These are phyloP conservation scores for Mesotaenium endlicherianum DNA, from an alignment of 139 green algal genomes.

Conservation along the genomic window DNA sequence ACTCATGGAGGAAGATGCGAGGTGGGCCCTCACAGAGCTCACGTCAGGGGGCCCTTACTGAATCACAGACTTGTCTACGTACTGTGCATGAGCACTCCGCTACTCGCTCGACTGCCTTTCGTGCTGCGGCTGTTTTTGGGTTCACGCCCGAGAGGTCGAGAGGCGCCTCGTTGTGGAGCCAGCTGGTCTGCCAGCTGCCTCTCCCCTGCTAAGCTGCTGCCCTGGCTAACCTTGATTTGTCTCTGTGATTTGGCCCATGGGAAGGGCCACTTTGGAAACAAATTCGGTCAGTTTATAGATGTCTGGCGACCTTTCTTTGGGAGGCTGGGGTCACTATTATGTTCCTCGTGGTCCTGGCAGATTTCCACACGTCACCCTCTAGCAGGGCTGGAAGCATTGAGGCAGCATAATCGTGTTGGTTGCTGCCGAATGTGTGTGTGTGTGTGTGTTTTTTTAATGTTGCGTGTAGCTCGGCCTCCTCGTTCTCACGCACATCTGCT, in stretches of 20 bases:
- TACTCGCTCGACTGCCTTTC: neutral
- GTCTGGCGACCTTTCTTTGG: neutral
- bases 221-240: too few relatives aligned
- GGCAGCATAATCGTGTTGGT: too few relatives aligned
- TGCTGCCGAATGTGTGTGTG: neutral
- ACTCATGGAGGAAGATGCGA: neutral
- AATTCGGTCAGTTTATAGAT: neutral
- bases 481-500: neutral
- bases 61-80: neutral
- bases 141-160: neutral
- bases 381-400: too few relatives aligned
- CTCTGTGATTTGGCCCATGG: neutral
- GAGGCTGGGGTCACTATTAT: too few relatives aligned
- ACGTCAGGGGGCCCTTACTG: neutral
- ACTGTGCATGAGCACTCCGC: neutral
- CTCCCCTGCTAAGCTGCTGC: too few relatives aligned
- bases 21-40: neutral
- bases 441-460: neutral
- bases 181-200: neutral
- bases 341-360: neutral
- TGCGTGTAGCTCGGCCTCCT: neutral
- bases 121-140: neutral
- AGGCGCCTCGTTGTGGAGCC: neutral
- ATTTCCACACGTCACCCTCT: neutral
- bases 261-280: neutral